These are phyloP conservation scores for Phytophthora litchii DNA, from an alignment of 352 stramenopile genomes.

Conservation along the genomic window DNA sequence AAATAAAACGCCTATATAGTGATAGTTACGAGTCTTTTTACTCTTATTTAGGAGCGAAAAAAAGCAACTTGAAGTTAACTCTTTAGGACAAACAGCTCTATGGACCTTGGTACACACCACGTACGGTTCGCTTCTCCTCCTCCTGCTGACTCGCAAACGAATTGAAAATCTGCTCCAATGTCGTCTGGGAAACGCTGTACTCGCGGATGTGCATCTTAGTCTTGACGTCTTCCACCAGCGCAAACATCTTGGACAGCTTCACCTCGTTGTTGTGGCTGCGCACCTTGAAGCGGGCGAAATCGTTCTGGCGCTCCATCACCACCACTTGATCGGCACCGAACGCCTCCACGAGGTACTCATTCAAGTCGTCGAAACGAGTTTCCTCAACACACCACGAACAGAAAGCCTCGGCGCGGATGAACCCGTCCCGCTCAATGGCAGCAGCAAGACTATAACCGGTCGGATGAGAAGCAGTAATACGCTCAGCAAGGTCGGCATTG, in stretches of 20 bases:
- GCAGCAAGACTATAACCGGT: slow-evolving; percentile 62
- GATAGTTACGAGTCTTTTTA: no score
- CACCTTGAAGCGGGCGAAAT: slow-evolving; percentile 49
- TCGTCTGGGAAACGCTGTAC: slow-evolving; percentile 85
- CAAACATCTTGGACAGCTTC: slow-evolving; percentile 69
- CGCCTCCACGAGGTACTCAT: slow-evolving; percentile 22
- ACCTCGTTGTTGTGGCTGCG: slow-evolving; percentile 45
- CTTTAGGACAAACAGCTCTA: no score
- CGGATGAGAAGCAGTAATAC: slow-evolving; percentile 45
- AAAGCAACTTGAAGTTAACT: no score
- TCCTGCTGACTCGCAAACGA: no score
- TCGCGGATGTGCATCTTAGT: slow-evolving; percentile 61
- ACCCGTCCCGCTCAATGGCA: slow-evolving; percentile 30
- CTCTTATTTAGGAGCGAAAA: no score
- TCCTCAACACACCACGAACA: no score
- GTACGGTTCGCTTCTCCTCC: no score
- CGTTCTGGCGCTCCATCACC: slow-evolving; percentile 61
- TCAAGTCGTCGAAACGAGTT: slow-evolving; percentile 40
- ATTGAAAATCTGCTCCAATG: slow-evolving; percentile 49
- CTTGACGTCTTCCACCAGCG: slow-evolving; percentile 57
- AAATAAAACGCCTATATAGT: no score
- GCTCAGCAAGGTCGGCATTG: slow-evolving; percentile 32
- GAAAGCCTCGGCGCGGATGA: no score
- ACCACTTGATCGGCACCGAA: slow-evolving; percentile 26
- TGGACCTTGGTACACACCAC: no score